These are phyloP conservation scores for Amylocystis lapponica DNA, from an alignment of 768 basidiomycete species.

Conservation along the genomic window DNA sequence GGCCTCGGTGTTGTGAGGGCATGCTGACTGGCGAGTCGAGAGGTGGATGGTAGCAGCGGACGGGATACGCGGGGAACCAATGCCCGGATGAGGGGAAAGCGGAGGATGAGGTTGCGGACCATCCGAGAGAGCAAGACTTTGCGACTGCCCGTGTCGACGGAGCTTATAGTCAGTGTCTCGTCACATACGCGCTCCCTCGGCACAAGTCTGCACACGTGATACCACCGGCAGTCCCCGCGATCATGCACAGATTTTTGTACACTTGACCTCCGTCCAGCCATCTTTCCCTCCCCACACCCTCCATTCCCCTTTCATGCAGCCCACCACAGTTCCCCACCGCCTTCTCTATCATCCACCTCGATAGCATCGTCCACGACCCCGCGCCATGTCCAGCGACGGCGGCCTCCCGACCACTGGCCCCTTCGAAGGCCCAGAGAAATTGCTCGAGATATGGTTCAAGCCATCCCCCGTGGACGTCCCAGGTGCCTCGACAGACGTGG, in stretches of 20 bases:
- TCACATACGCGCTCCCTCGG: slow-evolving; percentile 1
- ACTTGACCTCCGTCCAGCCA: slow-evolving; percentile 1
- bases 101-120: slow-evolving; percentile 32
- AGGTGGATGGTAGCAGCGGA: slow-evolving; percentile 44
- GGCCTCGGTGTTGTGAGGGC: slow-evolving; percentile 23
- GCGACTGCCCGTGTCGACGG: not conserved
- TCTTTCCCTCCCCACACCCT: slow-evolving; percentile 2
- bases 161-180: not conserved
- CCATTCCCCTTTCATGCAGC: slow-evolving; percentile 21
- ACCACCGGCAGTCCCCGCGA: slow-evolving; percentile 7
- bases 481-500: slow-evolving; percentile 29
- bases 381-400: slow-evolving; percentile 6
- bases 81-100: slow-evolving; percentile 41
- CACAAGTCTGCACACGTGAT: slow-evolving; percentile 1
- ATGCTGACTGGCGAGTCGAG: slow-evolving; percentile 28
- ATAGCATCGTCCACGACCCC: slow-evolving; percentile 15
- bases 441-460: slow-evolving; percentile 96
- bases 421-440: slow-evolving; percentile 92
- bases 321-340: slow-evolving; percentile 10
- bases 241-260: slow-evolving; percentile 9
- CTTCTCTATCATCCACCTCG: slow-evolving; percentile 17
- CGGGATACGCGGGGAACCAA: slow-evolving; percentile 36
- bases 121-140: not conserved
- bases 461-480: slow-evolving; percentile 63
- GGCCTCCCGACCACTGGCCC: slow-evolving; percentile 13